Percentiles rank a stretch among this genome's conserved stretches.
Evolutionary conservation across 1,284 basidiomycete species (phyloP).

Genomic region (Ustilago bromivora): DNA sequence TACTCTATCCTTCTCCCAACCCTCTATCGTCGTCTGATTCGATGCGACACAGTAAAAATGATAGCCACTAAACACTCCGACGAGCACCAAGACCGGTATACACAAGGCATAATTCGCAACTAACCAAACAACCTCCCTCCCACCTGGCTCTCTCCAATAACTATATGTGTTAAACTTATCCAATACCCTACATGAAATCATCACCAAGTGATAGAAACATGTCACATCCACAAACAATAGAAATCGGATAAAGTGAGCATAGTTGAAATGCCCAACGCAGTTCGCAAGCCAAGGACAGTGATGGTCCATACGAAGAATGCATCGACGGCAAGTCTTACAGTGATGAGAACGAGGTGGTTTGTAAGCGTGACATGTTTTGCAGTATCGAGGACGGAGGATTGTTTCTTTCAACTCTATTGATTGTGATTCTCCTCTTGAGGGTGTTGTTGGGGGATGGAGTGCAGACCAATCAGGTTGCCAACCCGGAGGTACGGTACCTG

Average conservation of each 20-base stretch:
- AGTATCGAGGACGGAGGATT: conserved; percentile 55
- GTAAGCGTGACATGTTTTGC: conserved; percentile 55
- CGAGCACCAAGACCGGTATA: conserved; percentile 84
- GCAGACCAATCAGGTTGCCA: conserved; percentile 59
- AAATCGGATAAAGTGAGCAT: conserved; percentile 70
- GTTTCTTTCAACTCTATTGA: conserved; percentile 39
- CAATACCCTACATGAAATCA: conserved; percentile 51
- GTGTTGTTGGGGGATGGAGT: conserved; percentile 21
- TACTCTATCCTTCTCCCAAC: conserved; percentile 96
- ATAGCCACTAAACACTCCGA: conserved; percentile 82
- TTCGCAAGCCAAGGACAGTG: conserved; percentile 74
- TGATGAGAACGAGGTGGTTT: conserved; percentile 69
- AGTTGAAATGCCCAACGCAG: conserved; percentile 70
- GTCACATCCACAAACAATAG: conserved; percentile 83
- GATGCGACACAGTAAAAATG: conserved; percentile 84
- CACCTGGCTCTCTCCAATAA: conserved; percentile 78
- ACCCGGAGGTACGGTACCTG: conserved; percentile 58
- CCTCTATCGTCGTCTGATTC: conserved; percentile 95
- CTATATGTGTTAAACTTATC: conserved; percentile 56
- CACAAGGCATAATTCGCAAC: conserved; percentile 88
- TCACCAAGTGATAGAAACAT: conserved; percentile 71
- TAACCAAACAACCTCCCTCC: conserved; percentile 81
- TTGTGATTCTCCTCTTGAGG: background rate
- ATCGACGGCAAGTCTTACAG: conserved; percentile 67
- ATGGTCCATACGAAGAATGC: conserved; percentile 72